Evolutionary conservation across 31 red algal genomes (phyloP), one percentile per base, ranked within the genome.

Genomic region (Asparagopsis taxiformis): DNA sequence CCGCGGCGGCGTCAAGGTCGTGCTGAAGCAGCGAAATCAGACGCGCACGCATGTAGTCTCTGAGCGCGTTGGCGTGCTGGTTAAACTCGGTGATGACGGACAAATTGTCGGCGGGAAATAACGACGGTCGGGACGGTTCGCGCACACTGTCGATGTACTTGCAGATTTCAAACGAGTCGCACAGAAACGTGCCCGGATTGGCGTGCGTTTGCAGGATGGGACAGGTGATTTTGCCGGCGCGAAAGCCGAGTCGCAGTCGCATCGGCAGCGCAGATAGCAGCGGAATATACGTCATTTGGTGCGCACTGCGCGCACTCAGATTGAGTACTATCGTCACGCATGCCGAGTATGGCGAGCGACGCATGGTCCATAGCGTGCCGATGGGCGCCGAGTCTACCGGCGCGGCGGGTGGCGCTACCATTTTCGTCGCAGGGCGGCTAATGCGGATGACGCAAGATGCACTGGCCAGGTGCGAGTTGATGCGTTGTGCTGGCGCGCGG

Each of bases 331-430:
- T 51, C 19, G 24, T 36, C 16, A 85, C 48, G 13, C 51, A 31
- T 13, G 34, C 32, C 1, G 70, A 68, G 37, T 73, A 44, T 1
- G 80, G 80, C 22, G 80, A 74, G 3, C 30, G 33, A 3, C 41
- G 43, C 43, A 65, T 68, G 19, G 32, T 39, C 70, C 80, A 85
- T 2, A 85, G 51, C 26, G 80, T 85, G 16, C 80, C 80, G 31
- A 75, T 26, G 58, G 31, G 58, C 23, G 24, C 23, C 25, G 58
- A 28, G 58, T 30, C 4, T 19, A 32, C 15, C 31, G 19, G 9
- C 25, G 58, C n/a, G 24, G 58, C 23, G 25, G 25, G 58, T 13
- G 58, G 58, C 6, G 19, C 19, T 19, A 13, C 25, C 26, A 13
- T 32, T 55, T 0, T 5, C 5, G 52, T 5, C 13, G 21, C 3